Evolutionary conservation across 805 yeast species (phyloP).

Genomic region (Kodamaea leandrae): DNA sequence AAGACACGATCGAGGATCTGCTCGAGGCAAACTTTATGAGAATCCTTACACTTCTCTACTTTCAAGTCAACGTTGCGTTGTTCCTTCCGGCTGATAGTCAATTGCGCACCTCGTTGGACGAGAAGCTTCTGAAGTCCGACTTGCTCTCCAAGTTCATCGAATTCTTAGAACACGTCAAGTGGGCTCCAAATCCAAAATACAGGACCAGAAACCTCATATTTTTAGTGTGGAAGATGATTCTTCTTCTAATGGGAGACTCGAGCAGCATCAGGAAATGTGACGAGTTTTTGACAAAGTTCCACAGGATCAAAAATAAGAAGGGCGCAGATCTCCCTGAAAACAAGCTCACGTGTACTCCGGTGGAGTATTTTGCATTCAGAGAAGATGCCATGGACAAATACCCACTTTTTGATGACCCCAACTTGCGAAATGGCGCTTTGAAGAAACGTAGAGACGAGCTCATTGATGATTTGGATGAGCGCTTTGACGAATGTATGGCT

Average conservation of each 20-base stretch:
- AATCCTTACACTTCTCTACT: constrained; percentile 35
- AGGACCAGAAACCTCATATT: constrained; percentile 57
- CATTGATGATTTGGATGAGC: constrained; percentile 30
- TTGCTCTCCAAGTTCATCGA: constrained; percentile 45
- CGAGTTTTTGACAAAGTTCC: constrained; percentile 42
- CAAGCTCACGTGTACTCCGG: constrained; percentile 61
- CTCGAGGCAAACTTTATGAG: constrained; percentile 18
- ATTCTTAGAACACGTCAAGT: constrained; percentile 66
- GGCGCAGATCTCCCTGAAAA: constrained; percentile 22
- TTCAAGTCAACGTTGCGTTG: constrained; percentile 27
- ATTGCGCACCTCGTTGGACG: constrained; percentile 13
- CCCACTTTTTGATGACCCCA: constrained; percentile 63
- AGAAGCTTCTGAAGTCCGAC: constrained; percentile 28
- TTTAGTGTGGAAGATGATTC: constrained; percentile 51
- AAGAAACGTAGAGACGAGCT: constrained; percentile 12
- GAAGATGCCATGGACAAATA: constrained; percentile 72
- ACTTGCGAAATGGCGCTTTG: constrained; percentile 16
- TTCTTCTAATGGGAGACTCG: constrained; percentile 63
- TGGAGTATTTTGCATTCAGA: constrained; percentile 80
- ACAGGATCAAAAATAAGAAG: constrained; percentile 29
- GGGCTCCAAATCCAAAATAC: constrained; percentile 41
- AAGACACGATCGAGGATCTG: not conserved
- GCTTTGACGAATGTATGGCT: constrained; percentile 34
- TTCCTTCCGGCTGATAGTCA: constrained; percentile 10
- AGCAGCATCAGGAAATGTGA: constrained; percentile 42